Base-by-base conservation (phyloP, 2,329 filamentous ascomycete species). In the Apiospora saccharicola region DNA sequence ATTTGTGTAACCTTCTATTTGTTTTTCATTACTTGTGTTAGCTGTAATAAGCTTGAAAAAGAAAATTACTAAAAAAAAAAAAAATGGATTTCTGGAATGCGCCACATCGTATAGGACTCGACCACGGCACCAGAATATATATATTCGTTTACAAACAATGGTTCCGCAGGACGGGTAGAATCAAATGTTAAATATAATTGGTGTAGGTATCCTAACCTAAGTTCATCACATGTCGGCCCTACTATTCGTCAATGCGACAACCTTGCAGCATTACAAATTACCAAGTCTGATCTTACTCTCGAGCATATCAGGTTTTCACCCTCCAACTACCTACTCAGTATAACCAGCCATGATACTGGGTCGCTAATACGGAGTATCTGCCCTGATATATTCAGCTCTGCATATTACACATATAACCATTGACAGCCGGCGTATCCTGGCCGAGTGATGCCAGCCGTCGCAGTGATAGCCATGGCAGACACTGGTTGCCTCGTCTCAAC, bases 31-130 rank as follows among this genome's bases (percentile, higher is more conserved):
- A n/a, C n/a, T n/a, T n/a, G n/a, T n/a, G n/a, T n/a, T n/a, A n/a
- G n/a, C n/a, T n/a, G n/a, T n/a, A n/a, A n/a, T n/a, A n/a, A n/a
- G n/a, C n/a, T n/a, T n/a, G n/a, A n/a, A n/a, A n/a, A n/a, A n/a
- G n/a, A n/a, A n/a, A n/a, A n/a, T n/a, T n/a, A n/a, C n/a, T n/a
- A n/a, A n/a, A n/a, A n/a, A n/a, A n/a, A n/a, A n/a, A n/a, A n/a
- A n/a, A n/a, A n/a, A n/a, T n/a, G n/a, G n/a, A n/a, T n/a, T 64
- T 64, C 30, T 41, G 19, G 57, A 64, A 64, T 41, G 34, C 34
- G 57, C 57, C 57, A 64, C 57, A 41, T 41, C 57, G 57, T 64
- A 64, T 64, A n/a, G 53, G n/a, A 41, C 19, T 41, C 19, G 57
- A 41, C 22, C 41, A 64, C 6, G 34, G 34, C 57, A 34, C 34